Base-by-base conservation (phyloP, 805 yeast genomes). In the Wickerhamiella sergipiensis region DNA sequence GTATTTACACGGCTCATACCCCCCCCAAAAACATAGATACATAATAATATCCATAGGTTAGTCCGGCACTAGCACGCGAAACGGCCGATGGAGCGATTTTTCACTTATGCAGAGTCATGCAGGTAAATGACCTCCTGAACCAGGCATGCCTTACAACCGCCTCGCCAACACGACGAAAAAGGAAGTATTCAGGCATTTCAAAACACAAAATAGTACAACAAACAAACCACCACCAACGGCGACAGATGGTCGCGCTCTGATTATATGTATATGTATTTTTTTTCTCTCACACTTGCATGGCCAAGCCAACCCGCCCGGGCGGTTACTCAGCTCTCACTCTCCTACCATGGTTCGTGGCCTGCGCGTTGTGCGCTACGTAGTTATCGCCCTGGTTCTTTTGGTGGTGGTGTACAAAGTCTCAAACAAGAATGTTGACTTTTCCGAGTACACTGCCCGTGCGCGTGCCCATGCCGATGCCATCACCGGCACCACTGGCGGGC, bases 281-380 rank as follows among this genome's bases (percentile, higher is more conserved):
- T n/a, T n/a, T n/a, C n/a, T n/a, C n/a, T n/a, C n/a, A n/a, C n/a
- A n/a, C n/a, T n/a, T n/a, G n/a, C n/a, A n/a, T n/a, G n/a, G n/a
- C n/a, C n/a, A n/a, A n/a, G n/a, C n/a, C n/a, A n/a, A n/a, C n/a
- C n/a, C n/a, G 33, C 33, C 33, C 9, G 33, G 4, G 40, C 19
- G 19, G 40, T 36, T 36, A 36, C 40, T 36, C 40, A 36, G 40
- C 40, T n/a, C 9, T 36, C 17, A 29, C 33, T n/a, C 17, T 36
- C 19, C 40, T 36, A 36, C 47, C 13, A 66, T 66, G 70, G 64
- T 65, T n/a, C 59, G 69, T 48, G 67, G 69, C 22, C 52, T 64
- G 43, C 59, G 69, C 18, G 60, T 65, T n/a, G 44, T 65, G 51
- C 64, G 70, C 44, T 63, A 64, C 50, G 65, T 60, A 44, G 59